Conservation (phyloP, 108 stramenopile species). For the Schizochytrium sp. region DNA sequence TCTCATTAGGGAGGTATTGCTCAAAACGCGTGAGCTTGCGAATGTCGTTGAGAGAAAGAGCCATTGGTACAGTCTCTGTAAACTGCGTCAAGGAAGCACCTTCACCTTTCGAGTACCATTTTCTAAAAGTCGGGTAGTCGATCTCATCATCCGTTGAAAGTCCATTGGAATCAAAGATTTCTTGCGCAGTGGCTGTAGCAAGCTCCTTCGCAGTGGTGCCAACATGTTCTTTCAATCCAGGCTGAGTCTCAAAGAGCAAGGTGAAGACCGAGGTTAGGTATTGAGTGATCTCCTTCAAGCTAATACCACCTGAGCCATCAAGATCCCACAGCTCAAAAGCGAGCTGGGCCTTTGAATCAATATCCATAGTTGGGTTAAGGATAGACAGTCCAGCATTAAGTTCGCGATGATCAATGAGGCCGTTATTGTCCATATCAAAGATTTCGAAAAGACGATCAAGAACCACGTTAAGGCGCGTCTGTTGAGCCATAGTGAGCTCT, state of each 20-base stretch:
- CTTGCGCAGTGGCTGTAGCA: constrained; percentile 65
- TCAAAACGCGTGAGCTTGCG: constrained; percentile 62
- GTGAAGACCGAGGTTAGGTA: constrained; percentile 70
- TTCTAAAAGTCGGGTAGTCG: constrained; percentile 58
- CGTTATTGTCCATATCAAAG: constrained; percentile 35
- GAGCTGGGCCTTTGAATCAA: constrained; percentile 22
- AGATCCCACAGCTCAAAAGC: constrained; percentile 67
- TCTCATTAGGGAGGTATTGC: constrained; percentile 47
- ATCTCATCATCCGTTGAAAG: constrained; percentile 58
- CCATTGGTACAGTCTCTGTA: not conserved
- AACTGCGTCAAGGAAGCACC: constrained; percentile 4
- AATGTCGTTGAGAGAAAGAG: constrained; percentile 21
- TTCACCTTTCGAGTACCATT: constrained; percentile 63
- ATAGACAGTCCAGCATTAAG: constrained; percentile 37
- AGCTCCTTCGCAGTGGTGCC: constrained; percentile 65
- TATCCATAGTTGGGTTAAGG: not conserved
- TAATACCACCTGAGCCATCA: constrained; percentile 67
- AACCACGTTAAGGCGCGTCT: not conserved
- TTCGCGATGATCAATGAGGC: not conserved
- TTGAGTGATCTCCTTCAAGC: constrained; percentile 63
- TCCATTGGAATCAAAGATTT: constrained; percentile 60
- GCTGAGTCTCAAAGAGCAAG: constrained; percentile 61
- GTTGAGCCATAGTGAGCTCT: not conserved
- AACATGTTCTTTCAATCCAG: constrained; percentile 34
- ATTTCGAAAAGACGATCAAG: constrained; percentile 50